Base-by-base conservation (phyloP, 208 protist genomes). In the Trypanosoma caninum region DNA sequence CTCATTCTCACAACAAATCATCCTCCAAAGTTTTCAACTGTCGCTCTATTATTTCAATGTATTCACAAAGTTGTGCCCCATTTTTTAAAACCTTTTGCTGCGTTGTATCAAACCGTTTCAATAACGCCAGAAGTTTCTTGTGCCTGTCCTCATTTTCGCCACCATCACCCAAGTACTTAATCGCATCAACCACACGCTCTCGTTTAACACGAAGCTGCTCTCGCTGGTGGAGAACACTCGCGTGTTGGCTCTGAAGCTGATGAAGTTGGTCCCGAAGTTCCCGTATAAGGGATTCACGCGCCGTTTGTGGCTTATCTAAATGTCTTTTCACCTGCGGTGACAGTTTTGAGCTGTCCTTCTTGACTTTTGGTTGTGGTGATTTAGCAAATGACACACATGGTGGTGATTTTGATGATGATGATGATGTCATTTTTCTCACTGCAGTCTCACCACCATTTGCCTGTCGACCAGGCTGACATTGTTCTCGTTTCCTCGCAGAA, bases 1-100 rank as follows among this genome's bases (percentile, higher is more conserved):
- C 10, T 9, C 20, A 13, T 9, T n/a, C 0, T 73, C 52, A 85
- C 1, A 81, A 48, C n/a, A 71, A 38, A 38, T 81, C 74, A 38
- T 81, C 74, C 30, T 60, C 61, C 37, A 69, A 46, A 2, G 80
- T 66, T 18, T 53, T 51, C 54, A 82, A 44, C 16, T 80, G 69
- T 51, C 61, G 59, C 16, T 33, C 27, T 22, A 78, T 51, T 3
- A 65, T 68, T 6, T 82, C 73, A 16, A 67, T 61, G 28, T 72
- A 42, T 20, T 68, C 62, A 3, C 59, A 16, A 38, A 72, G 58
- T n/a, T 60, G 50, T 22, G 50, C 25, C 25, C 37, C 54, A 48
- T 63, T 63, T 30, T 48, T 30, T 50, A 38, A 48, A 38, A 87
- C 40, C 4, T 58, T 68, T n/a, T 25, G 28, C 30, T 72, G 55